phyloP scores from a whole-genome alignment of 768 basidiomycete genomes.

The Naematelia encephala region DNA sequence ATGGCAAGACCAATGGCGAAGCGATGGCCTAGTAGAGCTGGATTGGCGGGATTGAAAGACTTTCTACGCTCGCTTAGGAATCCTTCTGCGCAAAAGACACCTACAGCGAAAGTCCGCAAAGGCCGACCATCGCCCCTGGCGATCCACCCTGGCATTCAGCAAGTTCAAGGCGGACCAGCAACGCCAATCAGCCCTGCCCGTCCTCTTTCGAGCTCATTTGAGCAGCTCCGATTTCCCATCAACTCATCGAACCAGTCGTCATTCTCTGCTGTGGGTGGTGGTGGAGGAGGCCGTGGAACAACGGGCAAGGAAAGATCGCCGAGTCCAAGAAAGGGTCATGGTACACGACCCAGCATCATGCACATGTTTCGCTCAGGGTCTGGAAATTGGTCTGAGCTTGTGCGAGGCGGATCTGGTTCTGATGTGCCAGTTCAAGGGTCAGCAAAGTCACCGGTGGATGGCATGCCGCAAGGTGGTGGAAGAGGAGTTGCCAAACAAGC shows the following conservation, averaged over 20 bases:
- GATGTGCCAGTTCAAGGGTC: background rate
- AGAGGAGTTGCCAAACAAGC: background rate
- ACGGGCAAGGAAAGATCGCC: background rate
- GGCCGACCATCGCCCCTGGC: conserved; percentile 8
- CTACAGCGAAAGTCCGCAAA: background rate
- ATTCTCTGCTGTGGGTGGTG: conserved; percentile 14
- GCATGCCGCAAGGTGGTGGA: background rate
- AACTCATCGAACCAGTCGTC: conserved; percentile 2
- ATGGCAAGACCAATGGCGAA: conserved; percentile 13
- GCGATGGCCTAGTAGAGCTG: conserved; percentile 29
- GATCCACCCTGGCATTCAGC: background rate
- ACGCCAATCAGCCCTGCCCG: conserved; percentile 7
- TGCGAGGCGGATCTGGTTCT: conserved; percentile 1
- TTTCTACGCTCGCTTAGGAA: conserved; percentile 27
- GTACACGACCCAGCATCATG: conserved; percentile 19
- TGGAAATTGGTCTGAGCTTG: conserved; percentile 40
- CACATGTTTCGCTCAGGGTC: conserved; percentile 37
- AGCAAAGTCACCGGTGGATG: background rate
- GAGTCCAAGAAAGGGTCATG: conserved; percentile 1
- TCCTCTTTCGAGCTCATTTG: background rate
- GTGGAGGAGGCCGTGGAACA: background rate
- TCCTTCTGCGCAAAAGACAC: conserved; percentile 2
- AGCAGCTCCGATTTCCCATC: conserved; percentile 1
- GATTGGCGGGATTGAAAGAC: conserved; percentile 39
- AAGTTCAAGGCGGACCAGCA: background rate